Base-by-base conservation (phyloP, 371 early-diverging fungal genomes). In the Polyrhizophydium stewartii region DNA sequence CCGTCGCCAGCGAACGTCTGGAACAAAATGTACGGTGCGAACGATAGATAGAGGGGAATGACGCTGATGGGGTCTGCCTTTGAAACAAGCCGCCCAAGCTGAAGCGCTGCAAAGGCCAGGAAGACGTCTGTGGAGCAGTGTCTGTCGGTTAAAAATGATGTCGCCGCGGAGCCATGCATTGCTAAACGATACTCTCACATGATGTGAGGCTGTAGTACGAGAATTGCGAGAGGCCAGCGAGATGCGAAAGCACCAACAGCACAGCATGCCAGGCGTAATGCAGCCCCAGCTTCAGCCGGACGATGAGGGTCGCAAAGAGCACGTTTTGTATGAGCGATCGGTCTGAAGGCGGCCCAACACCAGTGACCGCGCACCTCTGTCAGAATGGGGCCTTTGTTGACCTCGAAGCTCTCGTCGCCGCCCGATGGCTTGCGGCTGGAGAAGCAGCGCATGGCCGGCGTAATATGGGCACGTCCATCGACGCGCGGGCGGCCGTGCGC, bases 41-140 rank as follows among this genome's bases (percentile, higher is more conserved):
- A 71, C 37, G 64, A 61, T 0, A 71, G 65, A 31, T 69, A 69
- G 13, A 72, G 31, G 2, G 73, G 73, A 0, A 67, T 49, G 60
- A 72, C 52, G 24, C 70, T 65, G 37, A 53, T 38, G 21, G 64
- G 62, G 43, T 70, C 53, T 27, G 19, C 31, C 40, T 40, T 57
- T 25, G 49, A 25, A 21, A 65, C 38, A 9, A 72, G 38, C 13
- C 73, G 59, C 10, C 62, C 56, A 22, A 72, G 19, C 41, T 72
- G 61, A 27, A n/a, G 41, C 10, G 56, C 67, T 13, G 25, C 6
- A 33, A 38, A 68, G 16, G 63, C 35, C 9, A 52, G 1, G 56
- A 63, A 68, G 12, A 64, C 37, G 50, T 71, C 72, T 71, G 24
- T 7, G 35, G 7, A 35, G n/a, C n/a, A n/a, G n/a, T n/a, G n/a